Conservation (phyloP, 768 basidiomycete genomes). For the Kwoniella sp. region DNA sequence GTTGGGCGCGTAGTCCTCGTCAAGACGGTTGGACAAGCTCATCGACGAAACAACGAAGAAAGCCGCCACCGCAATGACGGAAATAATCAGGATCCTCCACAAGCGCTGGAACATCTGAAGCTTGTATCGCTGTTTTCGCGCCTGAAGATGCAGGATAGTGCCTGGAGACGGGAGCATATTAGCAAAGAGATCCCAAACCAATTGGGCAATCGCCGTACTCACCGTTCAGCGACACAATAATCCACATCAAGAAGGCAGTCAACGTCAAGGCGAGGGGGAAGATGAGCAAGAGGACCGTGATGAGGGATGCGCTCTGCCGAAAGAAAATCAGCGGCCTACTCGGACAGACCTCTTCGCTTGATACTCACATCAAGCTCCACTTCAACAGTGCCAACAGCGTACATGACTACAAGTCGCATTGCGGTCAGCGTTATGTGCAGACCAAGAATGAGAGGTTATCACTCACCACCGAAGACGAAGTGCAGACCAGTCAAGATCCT, state of each 20-base stretch:
- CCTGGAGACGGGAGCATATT: slow-evolving; percentile 59
- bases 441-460: neutral
- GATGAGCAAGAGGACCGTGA: slow-evolving; percentile 83
- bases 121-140: slow-evolving; percentile 84
- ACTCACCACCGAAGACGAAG: slow-evolving; percentile 89
- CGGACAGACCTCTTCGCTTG: neutral
- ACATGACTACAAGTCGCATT: slow-evolving; percentile 66
- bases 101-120: slow-evolving; percentile 84
- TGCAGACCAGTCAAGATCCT: slow-evolving; percentile 79
- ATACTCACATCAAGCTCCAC: slow-evolving; percentile 75
- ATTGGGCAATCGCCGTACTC: slow-evolving; percentile 22
- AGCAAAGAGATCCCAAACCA: neutral
- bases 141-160: slow-evolving; percentile 81
- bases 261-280: slow-evolving; percentile 92
- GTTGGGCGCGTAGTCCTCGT: slow-evolving; percentile 91
- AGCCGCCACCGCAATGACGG: slow-evolving; percentile 76
- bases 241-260: slow-evolving; percentile 96
- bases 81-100: slow-evolving; percentile 78
- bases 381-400: slow-evolving; percentile 92
- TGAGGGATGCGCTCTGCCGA: slow-evolving; percentile 68
- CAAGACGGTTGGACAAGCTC: slow-evolving; percentile 84
- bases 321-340: neutral
- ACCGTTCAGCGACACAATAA: slow-evolving; percentile 87
- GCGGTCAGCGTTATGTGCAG: neutral
- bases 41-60: slow-evolving; percentile 94